A percentile compares a stretch with the other conserved stretches of the same genome.
These are phyloP conservation scores for Yamadazyma philogaea DNA, from an alignment of 805 yeast species.

Conservation along the genomic window DNA sequence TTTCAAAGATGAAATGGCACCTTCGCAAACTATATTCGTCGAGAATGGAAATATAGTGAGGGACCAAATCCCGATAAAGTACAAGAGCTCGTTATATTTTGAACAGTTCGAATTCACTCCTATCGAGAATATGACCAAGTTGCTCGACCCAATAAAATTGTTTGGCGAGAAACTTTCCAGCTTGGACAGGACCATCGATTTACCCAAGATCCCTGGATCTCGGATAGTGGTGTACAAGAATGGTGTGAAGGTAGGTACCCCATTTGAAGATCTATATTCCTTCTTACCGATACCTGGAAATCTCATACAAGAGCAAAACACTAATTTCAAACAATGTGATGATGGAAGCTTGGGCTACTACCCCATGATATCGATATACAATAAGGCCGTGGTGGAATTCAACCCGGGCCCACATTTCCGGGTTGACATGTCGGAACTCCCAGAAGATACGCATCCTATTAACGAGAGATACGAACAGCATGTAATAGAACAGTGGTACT, in stretches of 20 bases:
- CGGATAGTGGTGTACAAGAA: constrained; percentile 70
- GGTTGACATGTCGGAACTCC: constrained; percentile 31
- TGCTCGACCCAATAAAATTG: constrained; percentile 67
- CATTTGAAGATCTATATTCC: constrained; percentile 65
- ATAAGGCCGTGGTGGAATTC: constrained; percentile 70
- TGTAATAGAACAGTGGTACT: constrained; percentile 75
- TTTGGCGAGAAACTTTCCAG: constrained; percentile 59
- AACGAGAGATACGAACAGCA: constrained; percentile 61
- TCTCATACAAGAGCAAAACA: constrained; percentile 44
- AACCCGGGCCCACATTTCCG: constrained; percentile 67
- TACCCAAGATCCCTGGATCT: constrained; percentile 54
- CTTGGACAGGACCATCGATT: constrained; percentile 14
- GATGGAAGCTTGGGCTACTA: constrained; percentile 89
- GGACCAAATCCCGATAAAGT: constrained; percentile 85
- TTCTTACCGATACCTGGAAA: constrained; percentile 67
- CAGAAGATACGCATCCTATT: constrained; percentile 39
- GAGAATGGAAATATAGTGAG: constrained; percentile 51
- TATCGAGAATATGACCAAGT: constrained; percentile 68
- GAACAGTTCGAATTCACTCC: constrained; percentile 81
- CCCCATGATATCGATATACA: constrained; percentile 83
- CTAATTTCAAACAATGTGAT: constrained; percentile 48
- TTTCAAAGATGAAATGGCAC: constrained; percentile 24
- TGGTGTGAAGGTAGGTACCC: constrained; percentile 64
- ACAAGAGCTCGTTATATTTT: constrained; percentile 70
- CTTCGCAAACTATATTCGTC: constrained; percentile 19